A percentile compares a stretch with the other conserved stretches of the same genome.
These are phyloP conservation scores for Angomonas deanei DNA, from an alignment of 208 protist species.

Conservation along the genomic window DNA sequence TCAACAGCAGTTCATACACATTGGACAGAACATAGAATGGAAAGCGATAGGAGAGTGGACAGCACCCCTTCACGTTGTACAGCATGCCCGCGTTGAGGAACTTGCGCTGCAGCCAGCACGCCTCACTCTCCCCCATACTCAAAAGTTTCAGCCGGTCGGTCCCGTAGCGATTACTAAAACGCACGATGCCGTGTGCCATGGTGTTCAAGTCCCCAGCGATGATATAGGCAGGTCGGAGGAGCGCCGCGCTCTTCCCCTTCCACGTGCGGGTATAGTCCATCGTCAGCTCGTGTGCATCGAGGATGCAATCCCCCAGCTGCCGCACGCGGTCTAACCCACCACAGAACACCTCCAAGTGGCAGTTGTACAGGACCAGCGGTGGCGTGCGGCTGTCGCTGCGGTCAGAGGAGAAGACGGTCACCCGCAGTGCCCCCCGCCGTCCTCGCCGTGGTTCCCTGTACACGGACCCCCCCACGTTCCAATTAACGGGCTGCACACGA, in stretches of 20 bases:
- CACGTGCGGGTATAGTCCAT: constrained; percentile 1
- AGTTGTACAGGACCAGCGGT: constrained; percentile 70
- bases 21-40: constrained; percentile 24
- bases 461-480: constrained; percentile 31
- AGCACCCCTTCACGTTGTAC: constrained; percentile 33
- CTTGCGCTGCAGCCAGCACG: constrained; percentile 76
- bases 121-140: constrained; percentile 60
- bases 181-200: constrained; percentile 69
- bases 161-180: constrained; percentile 27
- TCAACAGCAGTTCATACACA: constrained; percentile 37
- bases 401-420: constrained; percentile 19
- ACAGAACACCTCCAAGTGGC: constrained; percentile 79
- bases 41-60: constrained; percentile 52
- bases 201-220: constrained; percentile 82
- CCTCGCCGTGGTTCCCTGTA: constrained; percentile 46
- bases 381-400: constrained; percentile 13
- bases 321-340: constrained; percentile 51
- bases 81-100: constrained; percentile 49
- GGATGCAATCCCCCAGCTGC: constrained; percentile 60
- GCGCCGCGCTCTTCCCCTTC: background rate
- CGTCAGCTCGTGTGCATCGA: constrained; percentile 33
- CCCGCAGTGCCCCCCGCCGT: constrained; percentile 49
- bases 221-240: constrained; percentile 39
- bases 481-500: constrained; percentile 30
- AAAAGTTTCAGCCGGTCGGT: constrained; percentile 56